Percentiles rank a stretch among this genome's conserved stretches.
Conservation (phyloP, 1,139 yeast species). For the Candida sp. region DNA sequence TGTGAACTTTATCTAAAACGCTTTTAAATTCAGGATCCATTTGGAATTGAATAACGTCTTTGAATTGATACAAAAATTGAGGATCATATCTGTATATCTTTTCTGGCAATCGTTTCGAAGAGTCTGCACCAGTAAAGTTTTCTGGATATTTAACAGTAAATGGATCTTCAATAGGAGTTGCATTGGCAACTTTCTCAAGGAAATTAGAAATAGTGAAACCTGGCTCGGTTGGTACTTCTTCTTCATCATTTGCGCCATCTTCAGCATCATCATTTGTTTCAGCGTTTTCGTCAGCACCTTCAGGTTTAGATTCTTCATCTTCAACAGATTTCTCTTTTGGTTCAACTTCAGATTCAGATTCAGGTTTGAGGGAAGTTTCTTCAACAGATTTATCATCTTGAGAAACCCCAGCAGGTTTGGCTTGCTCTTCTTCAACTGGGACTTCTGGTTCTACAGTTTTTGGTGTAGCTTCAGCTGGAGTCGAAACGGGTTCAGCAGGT, state of each 20-base stretch:
- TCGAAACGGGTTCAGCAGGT: neutral
- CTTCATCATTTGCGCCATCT: constrained; percentile 14
- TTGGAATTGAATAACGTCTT: constrained; percentile 51
- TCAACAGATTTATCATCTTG: constrained; percentile 4
- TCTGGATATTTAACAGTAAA: constrained; percentile 57
- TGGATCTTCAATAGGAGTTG: constrained; percentile 59
- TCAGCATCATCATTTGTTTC: constrained; percentile 11
- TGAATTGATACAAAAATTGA: constrained; percentile 78
- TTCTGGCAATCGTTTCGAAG: constrained; percentile 41
- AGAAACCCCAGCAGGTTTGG: constrained; percentile 4
- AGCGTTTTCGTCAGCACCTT: constrained; percentile 5
- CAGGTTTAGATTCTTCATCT: constrained; percentile 2
- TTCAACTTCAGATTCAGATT: constrained; percentile 2
- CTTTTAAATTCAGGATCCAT: constrained; percentile 69
- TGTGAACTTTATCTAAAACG: constrained; percentile 50
- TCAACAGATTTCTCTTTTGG: constrained; percentile 1
- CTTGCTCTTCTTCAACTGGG: constrained; percentile 5
- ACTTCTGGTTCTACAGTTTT: constrained; percentile 5
- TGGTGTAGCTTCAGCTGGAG: neutral
- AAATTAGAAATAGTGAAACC: constrained; percentile 51
- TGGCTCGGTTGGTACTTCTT: constrained; percentile 23
- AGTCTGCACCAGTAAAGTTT: constrained; percentile 51
- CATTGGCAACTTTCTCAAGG: constrained; percentile 46
- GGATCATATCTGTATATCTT: constrained; percentile 73
- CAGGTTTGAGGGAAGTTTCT: constrained; percentile 1